Base-by-base conservation (phyloP, 2,329 filamentous ascomycete genomes). In the Didymella lethalis region DNA sequence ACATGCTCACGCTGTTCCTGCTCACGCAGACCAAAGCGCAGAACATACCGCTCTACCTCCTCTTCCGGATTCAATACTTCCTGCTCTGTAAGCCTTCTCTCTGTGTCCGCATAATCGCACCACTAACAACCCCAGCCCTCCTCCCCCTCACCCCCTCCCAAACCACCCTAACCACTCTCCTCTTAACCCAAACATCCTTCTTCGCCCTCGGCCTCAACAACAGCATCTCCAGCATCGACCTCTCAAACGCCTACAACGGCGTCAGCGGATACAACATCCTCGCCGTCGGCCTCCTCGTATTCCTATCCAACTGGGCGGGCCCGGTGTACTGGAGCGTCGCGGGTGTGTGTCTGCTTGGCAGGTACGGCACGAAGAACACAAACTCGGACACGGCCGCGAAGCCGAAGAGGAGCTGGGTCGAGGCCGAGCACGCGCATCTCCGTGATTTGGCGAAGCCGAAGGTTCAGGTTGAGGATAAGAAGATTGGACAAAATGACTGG, bases 221-320 rank as follows among this genome's bases (percentile, higher is more conserved):
- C 75, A 90, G 95, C 40, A 97, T 99, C 66, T 96, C 93, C 12
- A 94, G 91, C n/a, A 87, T 99, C 68, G 93, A 98, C 72, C 85
- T 99, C 20, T 96, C 92, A 6, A 96, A 90, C 73, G 93, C 93
- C 0, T 99, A 99, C 79, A 99, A 99, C 70, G 95, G 95, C 62
- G 84, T 99, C 36, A 85, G 84, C 48, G 86, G 84, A 55, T 99
- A 96, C 81, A 93, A 91, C 71, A 83, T 95, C 62, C 63, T 87
- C n/a, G 84, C 88, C 16, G 95, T 99, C 16, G 95, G 92, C 0
- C 62, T 91, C 3, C 82, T 99, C 50, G 93, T 93, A 2, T 97
- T 97, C 71, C 75, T 92, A 7, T 87, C 90, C 67, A 99, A 99
- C 75, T 99, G 94, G 93, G 88, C 92, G 0, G 95, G 90, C 0